A percentile compares a stretch with the other conserved stretches of the same genome.
These are phyloP conservation scores for Nicotiana knightiana DNA, from an alignment of 257 asterid species.

Conservation along the genomic window DNA sequence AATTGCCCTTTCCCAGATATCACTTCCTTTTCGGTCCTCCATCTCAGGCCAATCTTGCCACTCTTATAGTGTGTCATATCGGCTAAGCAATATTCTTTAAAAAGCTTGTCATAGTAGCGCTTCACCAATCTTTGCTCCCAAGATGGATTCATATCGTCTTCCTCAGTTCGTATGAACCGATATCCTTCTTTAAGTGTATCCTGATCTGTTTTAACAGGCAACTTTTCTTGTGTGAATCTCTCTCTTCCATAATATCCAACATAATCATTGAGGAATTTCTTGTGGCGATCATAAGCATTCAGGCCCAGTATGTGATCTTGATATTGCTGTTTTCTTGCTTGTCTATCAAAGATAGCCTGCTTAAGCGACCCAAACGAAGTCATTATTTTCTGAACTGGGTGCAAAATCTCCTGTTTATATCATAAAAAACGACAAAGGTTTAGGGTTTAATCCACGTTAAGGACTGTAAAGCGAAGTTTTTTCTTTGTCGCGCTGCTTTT, in stretches of 20 bases:
- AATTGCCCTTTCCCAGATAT: conserved; percentile 99
- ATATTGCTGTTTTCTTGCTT: conserved; percentile 87
- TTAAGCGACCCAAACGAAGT: conserved; percentile 75
- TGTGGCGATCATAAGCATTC: conserved; percentile 97
- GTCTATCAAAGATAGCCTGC: conserved; percentile 72
- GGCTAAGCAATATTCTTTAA: conserved; percentile 97
- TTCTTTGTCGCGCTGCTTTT: background rate
- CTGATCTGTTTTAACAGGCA: conserved; percentile 86
- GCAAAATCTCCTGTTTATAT: conserved; percentile 4
- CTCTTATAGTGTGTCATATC: conserved; percentile 94
- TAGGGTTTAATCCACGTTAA: background rate
- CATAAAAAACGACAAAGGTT: background rate
- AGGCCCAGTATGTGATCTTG: conserved; percentile 90
- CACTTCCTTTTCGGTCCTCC: conserved; percentile 98
- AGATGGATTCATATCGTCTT: conserved; percentile 80
- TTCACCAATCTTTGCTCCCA: conserved; percentile 98
- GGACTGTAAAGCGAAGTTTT: background rate
- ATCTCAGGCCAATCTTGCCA: conserved; percentile 99
- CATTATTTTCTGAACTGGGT: conserved; percentile 26
- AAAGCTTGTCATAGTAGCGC: conserved; percentile 86
- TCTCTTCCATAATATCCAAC: conserved; percentile 71
- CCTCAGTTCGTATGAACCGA: conserved; percentile 54
- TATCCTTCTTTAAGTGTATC: conserved; percentile 99
- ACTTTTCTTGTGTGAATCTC: conserved; percentile 33
- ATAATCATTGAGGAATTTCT: conserved; percentile 75